Percentiles rank a stretch among this genome's conserved stretches.
Evolutionary conservation across 129 eudicot species (phyloP).

Genomic region (Kitagawia praeruptora): DNA sequence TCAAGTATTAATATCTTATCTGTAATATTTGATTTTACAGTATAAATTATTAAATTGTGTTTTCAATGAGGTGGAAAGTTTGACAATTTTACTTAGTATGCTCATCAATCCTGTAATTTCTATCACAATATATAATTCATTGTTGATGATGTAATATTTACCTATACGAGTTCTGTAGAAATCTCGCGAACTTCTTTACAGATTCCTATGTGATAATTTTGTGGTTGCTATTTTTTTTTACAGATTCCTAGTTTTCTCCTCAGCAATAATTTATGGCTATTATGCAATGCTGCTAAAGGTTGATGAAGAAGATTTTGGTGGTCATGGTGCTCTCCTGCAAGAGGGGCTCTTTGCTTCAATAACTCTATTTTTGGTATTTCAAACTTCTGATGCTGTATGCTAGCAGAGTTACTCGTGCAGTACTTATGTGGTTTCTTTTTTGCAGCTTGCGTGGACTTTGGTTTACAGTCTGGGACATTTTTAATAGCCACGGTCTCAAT

Average conservation of each 20-base stretch:
- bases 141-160: neutral
- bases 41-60: neutral
- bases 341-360: constrained; percentile 97
- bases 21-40: neutral
- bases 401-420: neutral
- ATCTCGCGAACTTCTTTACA: neutral
- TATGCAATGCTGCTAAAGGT: constrained; percentile 68
- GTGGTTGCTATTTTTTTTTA: constrained; percentile 13
- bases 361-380: constrained; percentile 76
- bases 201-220: neutral
- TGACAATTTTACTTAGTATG: neutral
- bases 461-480: constrained; percentile 97
- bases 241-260: constrained; percentile 71
- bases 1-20: too few relatives aligned
- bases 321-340: constrained; percentile 93
- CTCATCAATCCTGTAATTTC: neutral
- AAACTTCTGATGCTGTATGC: neutral
- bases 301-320: constrained; percentile 98
- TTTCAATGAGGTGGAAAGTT: neutral
- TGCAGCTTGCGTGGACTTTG: constrained; percentile 93
- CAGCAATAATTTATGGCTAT: constrained; percentile 78
- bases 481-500: constrained; percentile 19
- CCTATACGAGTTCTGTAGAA: neutral
- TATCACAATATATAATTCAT: neutral
- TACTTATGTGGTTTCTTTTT: neutral